Conservation (phyloP, 2,329 filamentous ascomycete species). For the Ophioceras dolichostomum region DNA sequence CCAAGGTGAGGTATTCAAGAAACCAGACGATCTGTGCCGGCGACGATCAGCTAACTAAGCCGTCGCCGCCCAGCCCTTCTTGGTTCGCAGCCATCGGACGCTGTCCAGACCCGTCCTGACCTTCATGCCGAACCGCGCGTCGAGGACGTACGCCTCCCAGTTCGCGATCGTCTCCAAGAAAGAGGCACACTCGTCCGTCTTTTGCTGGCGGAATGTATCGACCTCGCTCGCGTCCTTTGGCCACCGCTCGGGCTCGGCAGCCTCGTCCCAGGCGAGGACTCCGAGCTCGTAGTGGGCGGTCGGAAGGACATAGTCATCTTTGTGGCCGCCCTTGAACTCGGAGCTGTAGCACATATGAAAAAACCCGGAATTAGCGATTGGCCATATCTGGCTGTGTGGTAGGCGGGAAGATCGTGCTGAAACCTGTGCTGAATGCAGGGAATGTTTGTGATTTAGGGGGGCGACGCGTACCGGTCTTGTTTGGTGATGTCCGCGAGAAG, state of each 20-base stretch:
- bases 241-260: slow-evolving; percentile 23
- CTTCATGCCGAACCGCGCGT: slow-evolving; percentile 63
- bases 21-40: too few relatives aligned
- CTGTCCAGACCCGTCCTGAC: slow-evolving; percentile 59
- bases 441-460: too few relatives aligned
- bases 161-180: slow-evolving; percentile 54
- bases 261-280: slow-evolving; percentile 67
- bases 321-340: slow-evolving; percentile 47
- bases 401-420: too few relatives aligned
- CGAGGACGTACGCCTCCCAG: slow-evolving; percentile 63
- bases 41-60: too few relatives aligned
- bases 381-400: too few relatives aligned
- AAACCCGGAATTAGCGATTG: too few relatives aligned
- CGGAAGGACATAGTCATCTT: slow-evolving; percentile 60
- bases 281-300: slow-evolving; percentile 80
- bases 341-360: too few relatives aligned
- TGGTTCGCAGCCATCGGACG: slow-evolving; percentile 39
- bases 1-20: too few relatives aligned
- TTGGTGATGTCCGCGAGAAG: slow-evolving; percentile 53
- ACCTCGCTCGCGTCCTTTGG: slow-evolving; percentile 12
- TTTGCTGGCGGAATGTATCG: slow-evolving; percentile 26
- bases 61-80: slow-evolving; percentile 24
- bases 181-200: slow-evolving; percentile 47
- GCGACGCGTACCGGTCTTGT: slow-evolving; percentile 47
- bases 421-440: too few relatives aligned